Evolutionary conservation across 805 yeast genomes (phyloP), one percentile per base, ranked within the genome.

Genomic region (Spathaspora hagerdaliae): DNA sequence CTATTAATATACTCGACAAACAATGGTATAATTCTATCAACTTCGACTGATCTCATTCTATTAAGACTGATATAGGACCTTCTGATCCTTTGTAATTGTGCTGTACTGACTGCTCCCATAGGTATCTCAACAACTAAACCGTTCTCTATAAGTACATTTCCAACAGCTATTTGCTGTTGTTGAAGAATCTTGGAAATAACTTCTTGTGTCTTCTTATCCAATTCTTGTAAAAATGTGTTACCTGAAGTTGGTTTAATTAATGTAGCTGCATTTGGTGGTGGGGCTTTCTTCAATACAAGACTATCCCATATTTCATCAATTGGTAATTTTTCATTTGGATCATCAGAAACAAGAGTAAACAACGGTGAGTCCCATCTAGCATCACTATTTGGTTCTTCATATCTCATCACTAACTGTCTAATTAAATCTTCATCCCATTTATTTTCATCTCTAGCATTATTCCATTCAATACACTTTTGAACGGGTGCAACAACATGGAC

Each of bases 361-460:
- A 92, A 67, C 6, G 99, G 99, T 4, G 96, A 81, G 59, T 94
- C 99, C 99, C 99, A 94, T 48, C 97, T 69, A 27, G 84, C 79
- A 56, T 79, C 78, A 31, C 82, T 81, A 59, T 88, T 85, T 0
- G 99, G 99, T 61, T 94, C 99, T 64, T 94, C 99, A 59, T 83
- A 94, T 48, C 99, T 66, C 81, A 90, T 86, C 3, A 81, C 76
- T 46, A 92, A 68, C 43, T 85, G 91, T 12, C 74, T 74, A 35
- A 90, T 68, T 27, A 88, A 64, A 31, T 78, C 81, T 1, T 70
- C 73, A 38, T 80, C 83, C 96, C 96, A 90, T 11, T 67, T 62
- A 6, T 68, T 66, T 2, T 52, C 63, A n/a, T 32, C 29, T 6
- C 27, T 13, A 1, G 11, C 13, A 9, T 49, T 46, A 60, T 88